Evolutionary conservation across 768 basidiomycete genomes (phyloP).

Genomic region (Leccinum variicolor): DNA sequence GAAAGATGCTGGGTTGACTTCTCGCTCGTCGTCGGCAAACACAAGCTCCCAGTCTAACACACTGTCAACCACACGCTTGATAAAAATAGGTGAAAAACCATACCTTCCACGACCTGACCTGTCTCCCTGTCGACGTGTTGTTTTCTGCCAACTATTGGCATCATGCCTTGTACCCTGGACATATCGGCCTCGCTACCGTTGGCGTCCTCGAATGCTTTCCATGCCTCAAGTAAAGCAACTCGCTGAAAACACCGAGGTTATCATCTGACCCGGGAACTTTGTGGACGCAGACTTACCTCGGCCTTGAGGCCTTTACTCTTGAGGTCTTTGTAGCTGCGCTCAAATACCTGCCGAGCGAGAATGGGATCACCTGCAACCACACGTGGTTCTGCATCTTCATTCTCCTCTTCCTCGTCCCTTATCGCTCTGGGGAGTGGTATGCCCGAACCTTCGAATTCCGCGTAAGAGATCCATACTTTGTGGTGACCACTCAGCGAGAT

Average conservation of each 20-base stretch:
- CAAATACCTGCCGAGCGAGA: conserved; percentile 75
- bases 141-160: conserved; percentile 87
- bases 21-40: conserved; percentile 94
- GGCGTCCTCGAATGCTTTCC: conserved; percentile 90
- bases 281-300: conserved; percentile 55
- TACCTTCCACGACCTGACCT: conserved; percentile 84
- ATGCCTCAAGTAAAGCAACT: conserved; percentile 86
- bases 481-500: conserved; percentile 85
- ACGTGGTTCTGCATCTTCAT: conserved; percentile 48
- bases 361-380: conserved; percentile 69
- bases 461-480: conserved; percentile 97
- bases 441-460: conserved; percentile 83
- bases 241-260: conserved; percentile 48
- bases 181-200: conserved; percentile 73
- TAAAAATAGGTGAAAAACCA: conserved; percentile 19
- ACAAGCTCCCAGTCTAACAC: conserved; percentile 88
- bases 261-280: background rate
- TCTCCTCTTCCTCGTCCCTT: conserved; percentile 67
- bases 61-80: background rate
- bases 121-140: conserved; percentile 82
- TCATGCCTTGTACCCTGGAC: conserved; percentile 84
- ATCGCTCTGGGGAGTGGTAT: conserved; percentile 62
- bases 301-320: conserved; percentile 79
- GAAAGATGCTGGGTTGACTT: conserved; percentile 90
- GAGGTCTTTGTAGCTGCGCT: conserved; percentile 84